A percentile compares a stretch with the other conserved stretches of the same genome.
These are phyloP conservation scores for Fraxinus sp. DNA, from an alignment of 305 asterid genomes.

Conservation along the genomic window DNA sequence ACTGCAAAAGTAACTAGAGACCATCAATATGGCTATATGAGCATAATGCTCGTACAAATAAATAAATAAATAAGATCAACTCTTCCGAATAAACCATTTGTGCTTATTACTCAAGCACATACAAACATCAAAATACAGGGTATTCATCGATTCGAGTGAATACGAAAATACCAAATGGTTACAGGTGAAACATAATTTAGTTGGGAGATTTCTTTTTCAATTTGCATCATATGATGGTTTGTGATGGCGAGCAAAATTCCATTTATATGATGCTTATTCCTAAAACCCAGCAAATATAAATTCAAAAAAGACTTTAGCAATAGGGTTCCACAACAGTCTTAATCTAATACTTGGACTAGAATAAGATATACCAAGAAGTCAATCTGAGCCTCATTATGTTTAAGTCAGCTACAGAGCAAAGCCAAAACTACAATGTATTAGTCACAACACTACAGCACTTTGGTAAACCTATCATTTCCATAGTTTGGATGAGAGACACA, in stretches of 20 bases:
- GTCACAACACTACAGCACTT: not conserved
- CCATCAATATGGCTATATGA: too few relatives aligned
- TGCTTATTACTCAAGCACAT: too few relatives aligned
- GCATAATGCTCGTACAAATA: too few relatives aligned
- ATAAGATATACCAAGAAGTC: not conserved
- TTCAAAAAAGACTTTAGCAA: not conserved
- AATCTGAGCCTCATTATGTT: not conserved
- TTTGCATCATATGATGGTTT: not conserved
- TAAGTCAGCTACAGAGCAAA: not conserved
- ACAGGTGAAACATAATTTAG: not conserved
- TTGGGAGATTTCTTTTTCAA: conserved; percentile 7
- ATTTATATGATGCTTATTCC: not conserved
- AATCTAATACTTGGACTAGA: not conserved
- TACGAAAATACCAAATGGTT: not conserved
- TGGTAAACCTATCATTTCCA: not conserved
- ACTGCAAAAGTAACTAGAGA: too few relatives aligned
- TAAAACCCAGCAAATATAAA: not conserved
- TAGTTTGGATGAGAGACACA: not conserved
- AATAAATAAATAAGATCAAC: too few relatives aligned
- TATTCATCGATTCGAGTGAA: too few relatives aligned
- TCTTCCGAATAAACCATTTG: too few relatives aligned
- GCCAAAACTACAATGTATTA: not conserved
- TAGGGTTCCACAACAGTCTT: not conserved
- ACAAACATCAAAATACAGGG: too few relatives aligned
- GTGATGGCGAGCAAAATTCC: not conserved